Conservation (phyloP, 1,284 basidiomycete genomes). For the Megacollybia platyphylla region DNA sequence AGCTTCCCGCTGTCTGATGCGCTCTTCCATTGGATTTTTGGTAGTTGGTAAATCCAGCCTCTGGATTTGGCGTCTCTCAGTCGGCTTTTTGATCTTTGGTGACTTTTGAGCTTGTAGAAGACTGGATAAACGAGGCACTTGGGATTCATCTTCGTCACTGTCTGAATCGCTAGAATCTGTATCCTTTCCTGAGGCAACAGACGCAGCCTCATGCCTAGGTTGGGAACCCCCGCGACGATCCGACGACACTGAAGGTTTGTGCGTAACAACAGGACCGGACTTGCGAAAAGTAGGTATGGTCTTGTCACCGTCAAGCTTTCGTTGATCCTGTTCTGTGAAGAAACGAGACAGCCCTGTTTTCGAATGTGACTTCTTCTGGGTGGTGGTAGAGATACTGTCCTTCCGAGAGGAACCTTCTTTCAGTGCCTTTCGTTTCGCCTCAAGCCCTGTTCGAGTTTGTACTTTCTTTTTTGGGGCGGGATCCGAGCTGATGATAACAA, state of each 20-base stretch:
- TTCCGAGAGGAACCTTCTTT: neutral
- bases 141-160: conserved; percentile 40
- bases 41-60: conserved; percentile 39
- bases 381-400: too few species aligned
- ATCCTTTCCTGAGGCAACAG: conserved; percentile 7
- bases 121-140: conserved; percentile 36
- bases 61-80: conserved; percentile 59
- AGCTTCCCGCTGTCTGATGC: conserved; percentile 45
- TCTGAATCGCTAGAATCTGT: conserved; percentile 24
- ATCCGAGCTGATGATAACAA: neutral
- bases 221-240: neutral
- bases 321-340: conserved; percentile 23
- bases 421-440: neutral
- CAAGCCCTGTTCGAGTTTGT: neutral
- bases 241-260: neutral
- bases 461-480: neutral
- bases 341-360: conserved; percentile 10
- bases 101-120: conserved; percentile 56
- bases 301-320: conserved; percentile 19
- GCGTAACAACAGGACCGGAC: conserved; percentile 3
- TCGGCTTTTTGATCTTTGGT: conserved; percentile 41
- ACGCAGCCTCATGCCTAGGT: conserved; percentile 14
- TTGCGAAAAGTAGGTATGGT: conserved; percentile 24
- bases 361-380: conserved; percentile 4
- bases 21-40: conserved; percentile 25